Evolutionary conservation across 2,329 filamentous ascomycete genomes (phyloP), one percentile per base, ranked within the genome.

Genomic region (Chrysoporthe cubensis): DNA sequence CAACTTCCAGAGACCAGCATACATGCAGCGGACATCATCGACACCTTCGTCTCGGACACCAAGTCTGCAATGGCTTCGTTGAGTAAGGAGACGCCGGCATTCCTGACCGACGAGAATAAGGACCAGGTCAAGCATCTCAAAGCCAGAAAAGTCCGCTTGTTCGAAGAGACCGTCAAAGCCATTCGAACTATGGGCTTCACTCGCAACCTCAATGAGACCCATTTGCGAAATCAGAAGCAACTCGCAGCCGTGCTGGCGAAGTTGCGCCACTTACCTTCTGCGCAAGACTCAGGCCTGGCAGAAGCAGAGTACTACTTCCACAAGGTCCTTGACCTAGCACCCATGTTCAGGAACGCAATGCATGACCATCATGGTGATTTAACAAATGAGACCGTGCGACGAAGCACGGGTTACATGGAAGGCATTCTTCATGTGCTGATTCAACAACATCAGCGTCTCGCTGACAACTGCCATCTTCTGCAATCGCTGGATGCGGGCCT

Each of bases 171-270:
- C 0, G 81, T 99, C 71, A 94, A 92, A 74, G 88, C 90, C 32
- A 82, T 97, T 40, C 89, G 93, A 46, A 87, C 90, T 67, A 98
- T 99, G 95, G 96, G 96, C 4, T 87, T 99, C 73, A 91, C 90
- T 73, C 89, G 90, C 64, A 97, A 97, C 75, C 83, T 97, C 18
- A 89, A 91, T 71, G 89, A 88, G 16, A 88, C 92, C 75, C 84
- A 90, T 56, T 83, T 98, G 21, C 85, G 86, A 50, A 88, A 88
- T 64, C 96, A 99, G 78, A 84, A 87, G 40, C 91, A 92, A 0
- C 82, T 92, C 8, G 85, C 91, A 6, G 79, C 85, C 5, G 84
- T 97, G 1, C 84, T 99, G 40, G 86, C 92, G 1, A 83, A 82
- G 6, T 85, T 84, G 2, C 74, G 80, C 44, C 73, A 84, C 70